Evolutionary conservation across 345 rosid species (phyloP).

Genomic region (Turritis glabra): DNA sequence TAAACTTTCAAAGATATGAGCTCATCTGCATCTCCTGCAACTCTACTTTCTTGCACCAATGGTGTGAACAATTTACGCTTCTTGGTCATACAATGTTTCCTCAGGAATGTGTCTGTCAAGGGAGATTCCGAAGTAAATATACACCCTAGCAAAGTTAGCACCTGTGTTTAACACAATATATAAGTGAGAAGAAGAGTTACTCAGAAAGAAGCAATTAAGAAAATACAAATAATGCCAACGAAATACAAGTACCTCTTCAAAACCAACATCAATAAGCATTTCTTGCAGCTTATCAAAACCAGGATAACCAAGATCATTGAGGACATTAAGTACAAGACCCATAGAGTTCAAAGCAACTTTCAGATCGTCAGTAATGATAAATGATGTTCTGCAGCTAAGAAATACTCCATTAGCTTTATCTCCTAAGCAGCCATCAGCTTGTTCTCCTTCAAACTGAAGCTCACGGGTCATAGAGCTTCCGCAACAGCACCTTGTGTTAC

Average conservation of each 20-base stretch:
- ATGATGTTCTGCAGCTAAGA: constrained; percentile 16
- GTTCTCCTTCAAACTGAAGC: background rate
- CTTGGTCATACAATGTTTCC: constrained; percentile 15
- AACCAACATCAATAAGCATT: constrained; percentile 29
- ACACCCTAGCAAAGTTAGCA: constrained; percentile 18
- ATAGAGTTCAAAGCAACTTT: constrained; percentile 24
- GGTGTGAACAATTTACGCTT: background rate
- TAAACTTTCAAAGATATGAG: background rate
- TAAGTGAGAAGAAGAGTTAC: background rate
- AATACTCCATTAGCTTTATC: constrained; percentile 13
- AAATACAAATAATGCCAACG: background rate
- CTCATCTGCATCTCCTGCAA: background rate
- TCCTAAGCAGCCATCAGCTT: background rate
- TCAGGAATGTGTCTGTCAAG: constrained; percentile 26
- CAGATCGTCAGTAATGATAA: constrained; percentile 35
- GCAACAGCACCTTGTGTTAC: background rate
- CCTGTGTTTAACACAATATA: background rate
- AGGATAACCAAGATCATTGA: constrained; percentile 25
- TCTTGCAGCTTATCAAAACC: constrained; percentile 21
- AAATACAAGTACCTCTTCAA: constrained; percentile 14
- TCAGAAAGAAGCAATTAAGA: background rate
- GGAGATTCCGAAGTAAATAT: constrained; percentile 24
- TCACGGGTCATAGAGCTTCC: background rate
- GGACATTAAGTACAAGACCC: constrained; percentile 19
- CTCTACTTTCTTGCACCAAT: background rate